Evolutionary conservation across 495 filamentous ascomycete species (phyloP).

Genomic region (Clohesyomyces aquaticus): DNA sequence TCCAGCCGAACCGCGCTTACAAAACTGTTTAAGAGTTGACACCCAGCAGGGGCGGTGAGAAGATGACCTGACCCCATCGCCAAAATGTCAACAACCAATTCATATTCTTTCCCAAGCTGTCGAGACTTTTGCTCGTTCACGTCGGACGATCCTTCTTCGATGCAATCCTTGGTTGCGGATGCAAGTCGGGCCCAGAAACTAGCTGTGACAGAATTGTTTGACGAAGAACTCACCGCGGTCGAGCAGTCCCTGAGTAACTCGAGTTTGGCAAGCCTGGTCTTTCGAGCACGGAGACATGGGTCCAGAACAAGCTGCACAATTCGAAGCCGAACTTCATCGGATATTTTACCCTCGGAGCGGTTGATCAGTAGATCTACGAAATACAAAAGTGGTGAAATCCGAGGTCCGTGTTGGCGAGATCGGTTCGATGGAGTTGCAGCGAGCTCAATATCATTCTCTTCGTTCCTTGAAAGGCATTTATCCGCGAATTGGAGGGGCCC

Average conservation of each 20-base stretch:
- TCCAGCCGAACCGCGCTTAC: constrained; percentile 63
- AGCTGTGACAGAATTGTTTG: background rate
- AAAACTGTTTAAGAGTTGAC: constrained; percentile 59
- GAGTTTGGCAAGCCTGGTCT: constrained; percentile 29
- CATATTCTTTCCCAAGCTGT: constrained; percentile 38
- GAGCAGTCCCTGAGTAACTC: constrained; percentile 38
- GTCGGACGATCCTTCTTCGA: constrained; percentile 20
- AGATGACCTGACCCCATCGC: constrained; percentile 19
- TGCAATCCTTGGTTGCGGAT: constrained; percentile 13
- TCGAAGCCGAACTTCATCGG: constrained; percentile 26
- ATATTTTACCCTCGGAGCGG: constrained; percentile 30
- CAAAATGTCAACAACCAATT: constrained; percentile 34
- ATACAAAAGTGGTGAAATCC: constrained; percentile 42
- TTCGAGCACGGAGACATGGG: constrained; percentile 26
- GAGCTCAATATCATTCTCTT: constrained; percentile 40
- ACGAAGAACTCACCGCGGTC: background rate
- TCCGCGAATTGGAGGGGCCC: constrained; percentile 80
- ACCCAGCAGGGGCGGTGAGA: background rate
- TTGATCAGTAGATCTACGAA: constrained; percentile 38
- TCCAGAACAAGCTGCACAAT: constrained; percentile 28
- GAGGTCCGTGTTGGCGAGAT: constrained; percentile 34
- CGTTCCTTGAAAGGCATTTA: constrained; percentile 57
- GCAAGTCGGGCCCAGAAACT: constrained; percentile 31
- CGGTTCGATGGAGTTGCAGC: constrained; percentile 47
- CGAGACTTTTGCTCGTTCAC: constrained; percentile 24